Evolutionary conservation across 352 stramenopile species (phyloP), one percentile per base, ranked within the genome.

Genomic region (Pythium aphanidermatum): DNA sequence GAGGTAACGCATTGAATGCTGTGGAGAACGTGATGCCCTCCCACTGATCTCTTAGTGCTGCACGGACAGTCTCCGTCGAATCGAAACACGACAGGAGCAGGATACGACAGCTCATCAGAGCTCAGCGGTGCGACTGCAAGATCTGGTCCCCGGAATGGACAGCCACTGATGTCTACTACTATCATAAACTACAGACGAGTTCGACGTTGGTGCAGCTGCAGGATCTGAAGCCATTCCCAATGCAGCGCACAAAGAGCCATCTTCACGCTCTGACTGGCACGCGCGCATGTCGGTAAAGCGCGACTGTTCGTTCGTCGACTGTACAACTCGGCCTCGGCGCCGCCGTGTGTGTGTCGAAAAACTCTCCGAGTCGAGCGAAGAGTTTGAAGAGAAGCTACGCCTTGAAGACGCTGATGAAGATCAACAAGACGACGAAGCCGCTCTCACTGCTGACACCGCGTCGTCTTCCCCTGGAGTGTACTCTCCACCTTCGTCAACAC

Each of bases 211-310:
- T 20, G 20, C 39, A 3, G 60, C n/a, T 2, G 21, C 16, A 0
- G 13, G 3, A n/a, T 25, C n/a, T 28, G 10, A 13, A 1, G 19
- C 13, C 23, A 10, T 26, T 26, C 26, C 10, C 23, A 21, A 12
- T 12, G 36, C 24, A 33, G 34, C 40, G 44, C 53, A 23, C 53
- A 30, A 8, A 38, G 32, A 37, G 23, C 14, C 29, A 27, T 26
- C 34, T 29, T 14, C 34, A 14, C 28, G 1, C 3, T 32, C 30
- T 19, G 16, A 68, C 48, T 80, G 65, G 67, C 63, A 45, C 30
- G 58, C 77, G 51, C 73, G 73, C 19, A 59, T 69, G 26, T 85
- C 70, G 7, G 48, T 82, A 4, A 85, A 85, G 51, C 65, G 73
- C 25, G 70, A 85, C 48, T 74, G 67, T 43, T 76, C 69, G 11